phyloP scores from a whole-genome alignment of 345 rosid species.

The Bretschneidera sinensis region DNA sequence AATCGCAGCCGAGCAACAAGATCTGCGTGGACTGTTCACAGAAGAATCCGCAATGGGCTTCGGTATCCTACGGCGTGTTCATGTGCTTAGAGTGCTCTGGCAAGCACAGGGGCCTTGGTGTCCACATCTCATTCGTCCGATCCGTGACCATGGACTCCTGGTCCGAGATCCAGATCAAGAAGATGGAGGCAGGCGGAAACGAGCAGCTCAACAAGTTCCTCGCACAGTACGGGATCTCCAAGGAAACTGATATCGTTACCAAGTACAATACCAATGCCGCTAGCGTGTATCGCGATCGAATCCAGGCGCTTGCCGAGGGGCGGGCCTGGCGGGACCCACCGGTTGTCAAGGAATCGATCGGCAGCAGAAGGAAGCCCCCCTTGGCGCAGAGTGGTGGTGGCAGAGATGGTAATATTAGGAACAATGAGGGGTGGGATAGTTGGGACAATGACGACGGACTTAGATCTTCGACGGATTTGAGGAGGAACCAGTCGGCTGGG shows the following conservation, averaged over 20 bases:
- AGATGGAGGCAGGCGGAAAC: constrained; percentile 95
- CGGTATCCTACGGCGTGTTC: constrained; percentile 95
- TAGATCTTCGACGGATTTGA: constrained; percentile 55
- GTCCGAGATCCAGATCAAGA: constrained; percentile 98
- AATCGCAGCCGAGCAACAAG: constrained; percentile 78
- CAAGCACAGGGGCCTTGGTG: constrained; percentile 96
- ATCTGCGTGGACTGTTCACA: constrained; percentile 95
- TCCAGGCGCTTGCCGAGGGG: constrained; percentile 86
- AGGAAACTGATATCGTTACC: constrained; percentile 69
- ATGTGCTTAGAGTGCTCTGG: constrained; percentile 99
- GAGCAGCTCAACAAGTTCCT: constrained; percentile 71
- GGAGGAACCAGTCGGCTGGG: constrained; percentile 74
- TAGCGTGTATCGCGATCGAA: constrained; percentile 69
- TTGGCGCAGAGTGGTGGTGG: constrained; percentile 39
- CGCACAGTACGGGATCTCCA: constrained; percentile 59
- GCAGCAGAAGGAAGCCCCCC: constrained; percentile 50
- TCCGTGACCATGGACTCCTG: constrained; percentile 99
- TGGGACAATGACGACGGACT: constrained; percentile 80
- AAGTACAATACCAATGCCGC: constrained; percentile 91
- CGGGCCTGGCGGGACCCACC: constrained; percentile 84
- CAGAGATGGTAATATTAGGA: constrained; percentile 23
- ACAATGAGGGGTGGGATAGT: constrained; percentile 72
- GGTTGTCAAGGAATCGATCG: constrained; percentile 50
- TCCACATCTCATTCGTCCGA: constrained; percentile 98
- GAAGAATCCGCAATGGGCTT: constrained; percentile 99